phyloP scores from a whole-genome alignment of 768 basidiomycete genomes.

The Mycena leptocephala region DNA sequence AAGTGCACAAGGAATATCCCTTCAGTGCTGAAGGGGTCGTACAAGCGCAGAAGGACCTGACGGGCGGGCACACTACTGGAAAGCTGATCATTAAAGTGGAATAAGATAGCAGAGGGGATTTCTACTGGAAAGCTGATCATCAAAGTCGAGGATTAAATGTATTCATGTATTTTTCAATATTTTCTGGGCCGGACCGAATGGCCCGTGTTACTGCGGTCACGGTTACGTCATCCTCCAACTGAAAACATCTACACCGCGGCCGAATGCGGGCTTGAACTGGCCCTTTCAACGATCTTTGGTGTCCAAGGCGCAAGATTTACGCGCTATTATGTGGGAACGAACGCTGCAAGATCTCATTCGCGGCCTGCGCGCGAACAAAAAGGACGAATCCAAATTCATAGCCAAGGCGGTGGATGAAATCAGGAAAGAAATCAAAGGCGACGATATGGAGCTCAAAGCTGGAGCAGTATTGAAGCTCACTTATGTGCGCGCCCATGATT shows the following conservation, averaged over 20 bases:
- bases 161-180: not conserved
- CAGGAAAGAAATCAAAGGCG: constrained; percentile 89
- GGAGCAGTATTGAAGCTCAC: constrained; percentile 96
- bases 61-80: constrained; percentile 84
- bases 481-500: constrained; percentile 75
- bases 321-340: constrained; percentile 89
- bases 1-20: constrained; percentile 80
- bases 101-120: too few species aligned
- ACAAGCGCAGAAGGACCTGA: constrained; percentile 86
- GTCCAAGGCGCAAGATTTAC: constrained; percentile 28
- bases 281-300: not conserved
- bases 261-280: constrained; percentile 14
- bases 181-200: too few species aligned
- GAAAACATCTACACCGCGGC: too few species aligned
- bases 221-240: not conserved
- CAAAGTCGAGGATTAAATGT: not conserved
- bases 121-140: too few species aligned
- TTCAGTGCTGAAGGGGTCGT: constrained; percentile 87
- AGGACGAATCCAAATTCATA: constrained; percentile 93
- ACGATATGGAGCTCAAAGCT: constrained; percentile 98
- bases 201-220: too few species aligned
- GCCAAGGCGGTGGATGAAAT: constrained; percentile 96
- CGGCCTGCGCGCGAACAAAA: constrained; percentile 95
- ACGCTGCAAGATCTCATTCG: constrained; percentile 96
- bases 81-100: constrained; percentile 80